Evolutionary conservation across 2,329 filamentous ascomycete genomes (phyloP), one percentile per base, ranked within the genome.

Genomic region (Lasiodiplodia theobromae): DNA sequence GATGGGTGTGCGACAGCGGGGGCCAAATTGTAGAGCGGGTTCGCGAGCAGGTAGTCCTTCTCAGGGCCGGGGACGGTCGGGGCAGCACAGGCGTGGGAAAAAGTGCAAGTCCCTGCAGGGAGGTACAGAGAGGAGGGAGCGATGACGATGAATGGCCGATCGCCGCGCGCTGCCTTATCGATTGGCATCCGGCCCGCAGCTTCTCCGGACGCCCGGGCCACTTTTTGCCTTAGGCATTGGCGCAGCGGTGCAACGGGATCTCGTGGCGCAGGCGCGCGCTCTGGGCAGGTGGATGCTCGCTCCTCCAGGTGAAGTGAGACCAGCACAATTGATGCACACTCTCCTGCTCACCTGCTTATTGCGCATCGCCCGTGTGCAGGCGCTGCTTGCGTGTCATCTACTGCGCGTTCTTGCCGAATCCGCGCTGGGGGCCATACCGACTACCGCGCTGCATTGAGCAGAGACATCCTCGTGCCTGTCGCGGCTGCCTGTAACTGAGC

Each of bases 91-190:
- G 60, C 47, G 60, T 51, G 47, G 18, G 25, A 52, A 52, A 64
- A 64, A 64, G 60, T 64, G 60, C 60, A 47, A 23, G 28, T 38
- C 31, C 28, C 31, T 52, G 60, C 60, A 64, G 60, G 60, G 60
- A 64, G 60, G 60, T 52, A 49, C 44, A 64, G 40, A 31, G n/a
- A 28, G 37, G 60, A 52, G 47, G 31, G 37, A 49, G 47, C 60
- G 28, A 64, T 64, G 60, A 64, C 60, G 60, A 31, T 52, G 60
- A 64, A 47, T 38, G 60, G 60, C 47, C 28, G 38, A 60, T 60
- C 57, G 25, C 21, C 54, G 52, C 12, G 38, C 31, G 38, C 38
- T 40, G 38, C 44, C 31, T 38, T 52, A 64, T 64, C 60, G 60
- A 64, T 64, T 64, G 31, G 60, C 40, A 34, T 7, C 40, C 58